Conservation (phyloP, 768 basidiomycete species). For the Rhodotorula sphaerocarpa region DNA sequence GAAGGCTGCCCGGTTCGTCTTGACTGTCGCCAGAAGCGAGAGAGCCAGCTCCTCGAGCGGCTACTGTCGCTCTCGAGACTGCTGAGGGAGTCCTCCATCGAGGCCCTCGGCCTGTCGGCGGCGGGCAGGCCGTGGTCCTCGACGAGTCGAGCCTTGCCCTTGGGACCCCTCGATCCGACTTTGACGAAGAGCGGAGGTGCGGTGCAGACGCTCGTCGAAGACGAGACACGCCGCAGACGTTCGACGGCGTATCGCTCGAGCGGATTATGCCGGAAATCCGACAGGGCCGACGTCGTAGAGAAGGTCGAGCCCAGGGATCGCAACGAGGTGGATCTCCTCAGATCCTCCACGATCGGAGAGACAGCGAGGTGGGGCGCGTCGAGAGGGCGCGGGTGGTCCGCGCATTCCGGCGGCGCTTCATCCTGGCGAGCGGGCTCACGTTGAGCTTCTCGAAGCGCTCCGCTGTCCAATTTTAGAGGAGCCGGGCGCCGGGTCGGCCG, state of each 20-base stretch:
- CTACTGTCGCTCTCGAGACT: no score
- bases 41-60: slow-evolving; percentile 7
- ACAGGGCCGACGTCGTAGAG: slow-evolving; percentile 6
- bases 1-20: no score
- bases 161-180: neutral
- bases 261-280: slow-evolving; percentile 1
- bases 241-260: neutral
- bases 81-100: no score
- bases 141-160: slow-evolving; percentile 22
- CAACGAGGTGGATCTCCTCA: neutral
- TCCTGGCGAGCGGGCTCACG: no score
- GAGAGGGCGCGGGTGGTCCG: no score
- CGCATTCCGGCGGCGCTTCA: no score
- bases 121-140: neutral
- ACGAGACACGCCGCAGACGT: slow-evolving; percentile 5
- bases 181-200: slow-evolving; percentile 19
- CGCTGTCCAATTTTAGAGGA: no score
- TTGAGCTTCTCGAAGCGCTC: no score
- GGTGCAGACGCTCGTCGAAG: slow-evolving; percentile 12
- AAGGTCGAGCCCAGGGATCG: neutral
- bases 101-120: no score
- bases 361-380: neutral
- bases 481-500: no score
- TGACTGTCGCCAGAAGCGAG: slow-evolving; percentile 25
- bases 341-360: no score